phyloP scores from a whole-genome alignment of 2,329 filamentous ascomycete genomes.

The Phyllosticta citriasiana region DNA sequence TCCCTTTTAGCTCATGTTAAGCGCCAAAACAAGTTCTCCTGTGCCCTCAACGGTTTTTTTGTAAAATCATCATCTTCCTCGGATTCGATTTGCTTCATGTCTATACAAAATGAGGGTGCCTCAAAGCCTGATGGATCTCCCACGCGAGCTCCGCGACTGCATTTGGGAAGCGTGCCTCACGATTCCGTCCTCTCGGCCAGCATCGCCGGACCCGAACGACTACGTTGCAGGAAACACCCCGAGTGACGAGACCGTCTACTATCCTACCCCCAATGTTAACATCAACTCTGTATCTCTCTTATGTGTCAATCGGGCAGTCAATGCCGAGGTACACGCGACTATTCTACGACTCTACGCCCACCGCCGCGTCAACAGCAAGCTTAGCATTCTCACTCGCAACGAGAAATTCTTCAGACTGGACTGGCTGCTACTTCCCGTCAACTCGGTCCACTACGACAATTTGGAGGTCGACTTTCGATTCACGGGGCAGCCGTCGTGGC shows the following conservation, averaged over 20 bases:
- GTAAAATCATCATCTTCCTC: background rate
- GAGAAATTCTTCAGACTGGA: constrained; percentile 5
- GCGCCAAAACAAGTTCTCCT: background rate
- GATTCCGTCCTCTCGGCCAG: background rate
- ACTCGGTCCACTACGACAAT: constrained; percentile 3
- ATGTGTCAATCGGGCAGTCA: background rate
- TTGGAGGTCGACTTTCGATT: background rate
- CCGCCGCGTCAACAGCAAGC: background rate
- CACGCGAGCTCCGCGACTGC: constrained; percentile 3
- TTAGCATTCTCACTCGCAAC: background rate
- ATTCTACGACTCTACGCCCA: constrained; percentile 3
- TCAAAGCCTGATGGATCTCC: background rate
- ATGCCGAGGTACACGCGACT: constrained; percentile 2
- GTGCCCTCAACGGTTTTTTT: background rate
- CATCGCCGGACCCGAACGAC: background rate
- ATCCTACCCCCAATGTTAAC: background rate
- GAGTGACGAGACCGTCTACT: background rate
- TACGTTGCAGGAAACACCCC: background rate
- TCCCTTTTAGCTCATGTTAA: background rate
- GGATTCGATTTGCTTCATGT: background rate
- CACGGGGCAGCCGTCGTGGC: background rate
- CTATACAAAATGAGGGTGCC: background rate
- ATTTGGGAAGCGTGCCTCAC: constrained; percentile 7
- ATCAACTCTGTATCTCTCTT: background rate
- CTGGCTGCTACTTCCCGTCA: constrained; percentile 4